Evolutionary conservation across 1,139 yeast genomes (phyloP).

Genomic region (Nadsonia commutata): DNA sequence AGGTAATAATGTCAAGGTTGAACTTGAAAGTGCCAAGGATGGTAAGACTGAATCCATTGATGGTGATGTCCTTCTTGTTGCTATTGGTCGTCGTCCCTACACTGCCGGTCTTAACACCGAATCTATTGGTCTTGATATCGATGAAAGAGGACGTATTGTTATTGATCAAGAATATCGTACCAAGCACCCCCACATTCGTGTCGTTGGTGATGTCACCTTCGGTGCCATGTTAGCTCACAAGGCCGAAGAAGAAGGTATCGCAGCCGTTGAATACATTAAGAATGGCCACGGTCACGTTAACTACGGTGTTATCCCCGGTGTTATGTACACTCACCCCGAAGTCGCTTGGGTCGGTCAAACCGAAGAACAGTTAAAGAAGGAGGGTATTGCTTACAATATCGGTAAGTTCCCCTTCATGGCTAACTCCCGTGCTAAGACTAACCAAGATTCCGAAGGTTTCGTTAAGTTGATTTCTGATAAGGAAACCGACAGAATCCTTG

Average conservation of each 20-base stretch:
- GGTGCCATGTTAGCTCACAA: constrained; percentile 99
- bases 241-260: constrained; percentile 99
- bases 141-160: constrained; percentile 82
- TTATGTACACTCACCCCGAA: constrained; percentile 98
- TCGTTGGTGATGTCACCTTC: constrained; percentile 94
- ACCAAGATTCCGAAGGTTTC: constrained; percentile 91
- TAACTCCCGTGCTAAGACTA: constrained; percentile 98
- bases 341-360: constrained; percentile 98
- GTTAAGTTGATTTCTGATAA: constrained; percentile 94
- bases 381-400: constrained; percentile 79
- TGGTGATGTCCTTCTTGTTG: constrained; percentile 88
- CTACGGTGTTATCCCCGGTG: constrained; percentile 94
- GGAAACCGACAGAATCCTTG: constrained; percentile 91
- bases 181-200: constrained; percentile 84
- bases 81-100: constrained; percentile 98
- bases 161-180: constrained; percentile 92
- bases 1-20: constrained; percentile 77
- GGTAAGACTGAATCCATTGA: constrained; percentile 71
- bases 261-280: constrained; percentile 92
- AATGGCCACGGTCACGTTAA: constrained; percentile 94
- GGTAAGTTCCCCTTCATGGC: constrained; percentile 99
- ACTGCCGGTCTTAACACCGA: constrained; percentile 83
- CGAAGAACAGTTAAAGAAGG: constrained; percentile 90
- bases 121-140: constrained; percentile 76
- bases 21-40: constrained; percentile 76